Evolutionary conservation across 2,329 filamentous ascomycete genomes (phyloP).

Genomic region (Xylaria sp.): DNA sequence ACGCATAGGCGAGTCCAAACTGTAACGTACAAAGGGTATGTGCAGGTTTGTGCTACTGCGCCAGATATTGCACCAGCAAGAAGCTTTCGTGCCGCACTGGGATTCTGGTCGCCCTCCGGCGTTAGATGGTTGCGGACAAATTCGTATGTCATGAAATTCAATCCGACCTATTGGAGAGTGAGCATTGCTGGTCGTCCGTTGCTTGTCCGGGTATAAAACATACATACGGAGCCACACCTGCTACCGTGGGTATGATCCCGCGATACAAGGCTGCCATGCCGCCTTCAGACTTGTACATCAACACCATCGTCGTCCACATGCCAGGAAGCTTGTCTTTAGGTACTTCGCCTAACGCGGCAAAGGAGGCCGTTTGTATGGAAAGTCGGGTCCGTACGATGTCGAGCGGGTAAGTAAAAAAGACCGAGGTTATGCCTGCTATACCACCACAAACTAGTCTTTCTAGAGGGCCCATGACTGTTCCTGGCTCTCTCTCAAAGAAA

Average conservation of each 20-base stretch:
- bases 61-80: slow-evolving; percentile 93
- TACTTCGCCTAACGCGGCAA: slow-evolving; percentile 75
- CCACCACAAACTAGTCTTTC: slow-evolving; percentile 89
- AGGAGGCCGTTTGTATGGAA: slow-evolving; percentile 98
- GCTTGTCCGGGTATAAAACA: slow-evolving; percentile 36
- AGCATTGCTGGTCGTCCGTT: slow-evolving; percentile 25
- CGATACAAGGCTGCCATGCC: slow-evolving; percentile 88
- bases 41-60: slow-evolving; percentile 95
- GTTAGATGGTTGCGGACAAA: slow-evolving; percentile 85
- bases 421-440: slow-evolving; percentile 92
- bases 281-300: slow-evolving; percentile 93
- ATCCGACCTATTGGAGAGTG: slow-evolving; percentile 72
- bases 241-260: slow-evolving; percentile 91
- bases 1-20: neutral
- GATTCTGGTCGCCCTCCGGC: slow-evolving; percentile 86
- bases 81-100: slow-evolving; percentile 81
- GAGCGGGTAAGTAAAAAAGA: slow-evolving; percentile 93
- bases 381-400: slow-evolving; percentile 96
- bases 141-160: slow-evolving; percentile 99
- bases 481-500: slow-evolving; percentile 81
- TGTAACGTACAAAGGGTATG: slow-evolving; percentile 88
- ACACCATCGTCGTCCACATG: slow-evolving; percentile 85
- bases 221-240: slow-evolving; percentile 94
- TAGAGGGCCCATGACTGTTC: slow-evolving; percentile 76
- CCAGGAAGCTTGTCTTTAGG: slow-evolving; percentile 77